phyloP scores from a whole-genome alignment of 129 eudicot genomes.

The Saussurea involucrata region DNA sequence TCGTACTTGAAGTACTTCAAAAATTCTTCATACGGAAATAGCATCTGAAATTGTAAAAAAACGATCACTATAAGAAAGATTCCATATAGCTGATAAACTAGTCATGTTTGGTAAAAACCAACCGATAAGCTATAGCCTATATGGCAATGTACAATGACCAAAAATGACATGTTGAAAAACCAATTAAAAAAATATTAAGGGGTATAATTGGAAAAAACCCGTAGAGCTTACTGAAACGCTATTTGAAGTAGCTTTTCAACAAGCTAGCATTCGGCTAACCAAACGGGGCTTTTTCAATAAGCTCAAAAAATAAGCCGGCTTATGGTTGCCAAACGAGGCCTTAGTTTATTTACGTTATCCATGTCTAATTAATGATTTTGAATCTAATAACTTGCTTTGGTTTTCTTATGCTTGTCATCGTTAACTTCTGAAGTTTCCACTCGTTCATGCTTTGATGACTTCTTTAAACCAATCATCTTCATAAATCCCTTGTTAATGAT shows the following conservation, averaged over 20 bases:
- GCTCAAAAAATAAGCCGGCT: not conserved
- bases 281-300: not conserved
- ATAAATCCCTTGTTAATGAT: constrained; percentile 44
- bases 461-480: constrained; percentile 68
- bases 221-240: not conserved
- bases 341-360: not conserved
- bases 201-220: not conserved
- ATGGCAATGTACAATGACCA: no score
- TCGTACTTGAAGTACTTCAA: constrained; percentile 60
- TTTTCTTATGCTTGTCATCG: constrained; percentile 47
- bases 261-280: not conserved
- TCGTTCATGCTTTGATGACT: constrained; percentile 50
- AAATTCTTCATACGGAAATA: constrained; percentile 90
- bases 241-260: not conserved
- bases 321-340: not conserved
- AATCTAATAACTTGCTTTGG: constrained; percentile 43
- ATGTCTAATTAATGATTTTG: not conserved
- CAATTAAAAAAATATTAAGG: not conserved
- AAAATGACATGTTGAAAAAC: no score
- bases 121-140: no score
- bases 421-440: constrained; percentile 31
- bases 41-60: constrained; percentile 51
- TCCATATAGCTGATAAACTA: not conserved
- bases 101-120: no score
- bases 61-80: not conserved